Base-by-base conservation (phyloP, 2,329 filamentous ascomycete species). In the Phaeosphaeriaceae sp. region DNA sequence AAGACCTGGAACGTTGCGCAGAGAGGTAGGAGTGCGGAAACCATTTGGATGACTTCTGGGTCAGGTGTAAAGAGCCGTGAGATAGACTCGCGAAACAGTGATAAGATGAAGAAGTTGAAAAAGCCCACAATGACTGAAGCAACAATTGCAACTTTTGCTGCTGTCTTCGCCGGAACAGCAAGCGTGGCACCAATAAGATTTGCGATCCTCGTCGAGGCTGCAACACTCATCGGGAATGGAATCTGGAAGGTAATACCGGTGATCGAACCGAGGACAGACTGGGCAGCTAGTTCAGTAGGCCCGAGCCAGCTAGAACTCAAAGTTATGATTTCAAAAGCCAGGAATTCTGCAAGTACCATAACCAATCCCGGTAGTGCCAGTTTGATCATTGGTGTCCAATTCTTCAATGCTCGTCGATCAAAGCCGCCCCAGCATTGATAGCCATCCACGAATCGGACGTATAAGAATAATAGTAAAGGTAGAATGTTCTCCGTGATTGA, bases 321-420 rank as follows among this genome's bases (percentile, higher is more conserved):
- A 0, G 92, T 96, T 54, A 96, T 79, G 40, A 96, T 85, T 72
- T 97, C 93, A 71, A 97, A 97, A 6, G 92, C 92, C 9, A 97
- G 82, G 76, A 90, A 96, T 71, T 97, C 93, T 4, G 93, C 92
- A 71, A 95, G 87, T 2, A 97, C 88, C 92, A 97, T 97, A 58
- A 96, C 78, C 70, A 97, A 86, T 1, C 93, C 93, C 0, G 93
- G 92, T 11, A 97, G 77, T 0, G 93, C 91, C 30, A 97, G 86
- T 39, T 86, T 85, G 63, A 97, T 84, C 93, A 96, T 95, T 7
- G 87, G 87, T 1, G 80, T 79, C 90, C 90, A 94, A 67, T 93
- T 93, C 28, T 77, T 76, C 43, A 92, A 79, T 0, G 88, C 87
- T 32, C 83, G 83, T 50, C 74, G 78, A n/a, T 85, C 86, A 70